Evolutionary conservation across 2,329 filamentous ascomycete genomes (phyloP).

Genomic region (Trichoderma sp.): DNA sequence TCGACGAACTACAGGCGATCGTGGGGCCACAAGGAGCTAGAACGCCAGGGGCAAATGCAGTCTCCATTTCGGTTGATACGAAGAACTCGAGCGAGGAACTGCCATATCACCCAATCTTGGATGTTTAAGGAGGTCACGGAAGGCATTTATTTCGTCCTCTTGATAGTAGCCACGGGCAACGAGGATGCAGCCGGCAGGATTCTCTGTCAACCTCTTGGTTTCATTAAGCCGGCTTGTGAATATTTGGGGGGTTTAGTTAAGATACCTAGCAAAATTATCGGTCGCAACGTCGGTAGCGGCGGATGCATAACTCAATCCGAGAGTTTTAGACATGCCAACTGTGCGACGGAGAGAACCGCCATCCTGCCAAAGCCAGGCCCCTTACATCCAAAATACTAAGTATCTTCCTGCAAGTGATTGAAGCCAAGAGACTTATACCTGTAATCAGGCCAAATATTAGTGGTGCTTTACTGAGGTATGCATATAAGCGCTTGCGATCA

Average conservation of each 20-base stretch:
- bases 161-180: neutral
- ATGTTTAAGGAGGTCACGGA: neutral
- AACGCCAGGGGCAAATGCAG: slow-evolving; percentile 18
- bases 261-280: slow-evolving; percentile 5
- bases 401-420: neutral
- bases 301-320: slow-evolving; percentile 18
- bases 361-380: slow-evolving; percentile 24
- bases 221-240: neutral
- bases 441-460: slow-evolving; percentile 21
- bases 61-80: slow-evolving; percentile 19
- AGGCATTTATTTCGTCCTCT: slow-evolving; percentile 1
- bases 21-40: slow-evolving; percentile 21
- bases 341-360: neutral
- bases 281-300: slow-evolving; percentile 11
- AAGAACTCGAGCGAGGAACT: neutral
- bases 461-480: slow-evolving; percentile 17
- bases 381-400: slow-evolving; percentile 11
- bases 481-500: slow-evolving; percentile 17
- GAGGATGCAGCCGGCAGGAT: neutral
- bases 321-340: slow-evolving; percentile 9
- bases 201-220: neutral
- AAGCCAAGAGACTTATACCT: slow-evolving; percentile 16
- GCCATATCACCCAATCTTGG: neutral
- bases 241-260: neutral
- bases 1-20: neutral